Conservation (phyloP, 2,329 filamentous ascomycete genomes). For the Raffaelea deltoideospora region DNA sequence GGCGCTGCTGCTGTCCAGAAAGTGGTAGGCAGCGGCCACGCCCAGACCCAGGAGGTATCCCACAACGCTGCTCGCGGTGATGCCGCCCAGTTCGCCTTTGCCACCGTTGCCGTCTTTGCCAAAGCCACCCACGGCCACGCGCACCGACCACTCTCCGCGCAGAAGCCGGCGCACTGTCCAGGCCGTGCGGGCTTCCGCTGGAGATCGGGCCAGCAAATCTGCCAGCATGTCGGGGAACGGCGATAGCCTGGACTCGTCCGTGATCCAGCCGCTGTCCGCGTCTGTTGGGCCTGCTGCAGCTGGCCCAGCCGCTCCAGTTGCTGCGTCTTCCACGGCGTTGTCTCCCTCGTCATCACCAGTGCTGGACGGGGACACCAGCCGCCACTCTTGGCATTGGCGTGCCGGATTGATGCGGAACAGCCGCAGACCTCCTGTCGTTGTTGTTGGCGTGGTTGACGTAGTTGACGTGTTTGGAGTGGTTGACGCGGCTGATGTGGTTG, state of each 20-base stretch:
- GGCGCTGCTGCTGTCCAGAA: too few relatives aligned
- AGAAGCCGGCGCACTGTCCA: conserved; percentile 39
- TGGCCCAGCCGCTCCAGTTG: not conserved
- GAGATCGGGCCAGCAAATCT: conserved; percentile 12
- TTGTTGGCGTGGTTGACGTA: not conserved
- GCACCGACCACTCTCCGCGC: conserved; percentile 34
- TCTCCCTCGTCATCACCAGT: too few relatives aligned
- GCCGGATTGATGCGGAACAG: conserved; percentile 31
- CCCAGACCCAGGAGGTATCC: too few relatives aligned
- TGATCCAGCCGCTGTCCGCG: conserved; percentile 9
- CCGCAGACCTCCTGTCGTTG: too few relatives aligned
- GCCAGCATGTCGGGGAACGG: conserved; percentile 25
- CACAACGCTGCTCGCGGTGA: conserved; percentile 40
- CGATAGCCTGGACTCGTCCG: conserved; percentile 17
- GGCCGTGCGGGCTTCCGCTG: conserved; percentile 13
- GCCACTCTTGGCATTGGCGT: conserved; percentile 20
- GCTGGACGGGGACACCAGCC: not conserved
- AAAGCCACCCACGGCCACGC: conserved; percentile 35
- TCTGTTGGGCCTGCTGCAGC: conserved; percentile 8
- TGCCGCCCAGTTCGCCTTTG: conserved; percentile 38
- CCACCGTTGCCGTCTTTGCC: conserved; percentile 27
- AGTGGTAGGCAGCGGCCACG: conserved; percentile 48
- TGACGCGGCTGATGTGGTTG: too few relatives aligned
- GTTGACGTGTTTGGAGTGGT: too few relatives aligned
- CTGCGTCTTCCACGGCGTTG: conserved; percentile 5